Conservation (phyloP, 768 basidiomycete species). For the Gymnopilus junonius region DNA sequence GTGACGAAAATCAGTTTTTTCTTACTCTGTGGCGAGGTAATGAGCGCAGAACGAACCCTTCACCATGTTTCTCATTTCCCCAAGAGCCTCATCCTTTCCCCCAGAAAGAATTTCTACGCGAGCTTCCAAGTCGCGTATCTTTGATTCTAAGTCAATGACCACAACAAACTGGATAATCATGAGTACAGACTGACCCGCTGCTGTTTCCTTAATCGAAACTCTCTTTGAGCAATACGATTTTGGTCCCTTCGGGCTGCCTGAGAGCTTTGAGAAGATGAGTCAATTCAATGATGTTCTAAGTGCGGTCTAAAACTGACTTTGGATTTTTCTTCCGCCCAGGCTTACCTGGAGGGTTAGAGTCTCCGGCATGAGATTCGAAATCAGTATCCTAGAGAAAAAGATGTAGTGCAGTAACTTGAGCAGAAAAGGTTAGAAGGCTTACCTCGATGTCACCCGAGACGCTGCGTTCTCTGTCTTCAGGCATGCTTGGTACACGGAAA, state of each 20-base stretch:
- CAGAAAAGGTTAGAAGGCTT: conserved; percentile 15
- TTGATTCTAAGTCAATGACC: conserved; percentile 9
- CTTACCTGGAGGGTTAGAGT: conserved; percentile 53
- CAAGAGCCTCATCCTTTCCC: conserved; percentile 86
- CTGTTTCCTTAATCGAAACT: conserved; percentile 91
- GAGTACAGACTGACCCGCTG: conserved; percentile 59
- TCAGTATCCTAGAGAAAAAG: conserved; percentile 62
- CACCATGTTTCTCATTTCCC: conserved; percentile 81
- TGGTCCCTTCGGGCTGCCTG: conserved; percentile 89
- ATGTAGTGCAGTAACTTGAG: conserved; percentile 5
- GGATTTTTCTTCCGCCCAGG: conserved; percentile 91
- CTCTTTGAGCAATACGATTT: conserved; percentile 91
- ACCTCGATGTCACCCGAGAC: conserved; percentile 66
- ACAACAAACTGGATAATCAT: not conserved
- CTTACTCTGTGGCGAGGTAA: not conserved
- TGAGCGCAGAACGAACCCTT: conserved; percentile 52
- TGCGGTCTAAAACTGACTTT: conserved; percentile 55
- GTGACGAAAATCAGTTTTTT: not conserved
- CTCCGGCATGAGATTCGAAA: conserved; percentile 54
- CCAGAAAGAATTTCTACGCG: conserved; percentile 94
- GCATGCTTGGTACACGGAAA: conserved; percentile 46
- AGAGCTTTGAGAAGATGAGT: conserved; percentile 51
- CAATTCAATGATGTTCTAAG: conserved; percentile 10
- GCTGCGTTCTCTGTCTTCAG: conserved; percentile 62
- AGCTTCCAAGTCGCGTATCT: conserved; percentile 96